Evolutionary conservation across 129 eudicot genomes (phyloP).

Genomic region (Tanacetum coccineum): DNA sequence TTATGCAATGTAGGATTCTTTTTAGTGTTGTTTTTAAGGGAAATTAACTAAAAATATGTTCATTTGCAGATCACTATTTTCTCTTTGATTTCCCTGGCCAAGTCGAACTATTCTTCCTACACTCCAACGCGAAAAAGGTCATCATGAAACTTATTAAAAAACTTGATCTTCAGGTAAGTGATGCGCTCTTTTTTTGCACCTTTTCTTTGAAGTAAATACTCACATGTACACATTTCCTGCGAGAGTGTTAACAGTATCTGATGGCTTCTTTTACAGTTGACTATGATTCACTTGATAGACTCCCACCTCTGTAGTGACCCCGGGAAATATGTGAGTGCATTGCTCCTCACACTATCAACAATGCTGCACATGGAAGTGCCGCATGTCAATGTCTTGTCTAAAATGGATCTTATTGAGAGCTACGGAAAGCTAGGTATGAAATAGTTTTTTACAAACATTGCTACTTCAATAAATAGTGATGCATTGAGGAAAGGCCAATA

Average conservation of each 20-base stretch:
- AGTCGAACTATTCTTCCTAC: slow-evolving; percentile 92
- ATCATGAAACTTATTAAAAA: slow-evolving; percentile 76
- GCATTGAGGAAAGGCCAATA: background rate
- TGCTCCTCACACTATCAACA: too few species aligned
- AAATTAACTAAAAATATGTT: background rate
- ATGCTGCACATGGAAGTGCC: background rate
- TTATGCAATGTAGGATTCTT: background rate
- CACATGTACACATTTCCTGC: background rate
- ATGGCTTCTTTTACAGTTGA: slow-evolving; percentile 51
- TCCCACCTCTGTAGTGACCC: too few species aligned
- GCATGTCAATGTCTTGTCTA: slow-evolving; percentile 33
- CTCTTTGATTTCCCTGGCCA: slow-evolving; percentile 97
- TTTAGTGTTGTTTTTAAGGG: background rate
- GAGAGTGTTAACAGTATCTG: background rate
- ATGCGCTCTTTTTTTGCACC: background rate
- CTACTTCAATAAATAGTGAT: too few species aligned
- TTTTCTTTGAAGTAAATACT: background rate
- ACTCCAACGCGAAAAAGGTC: slow-evolving; percentile 70
- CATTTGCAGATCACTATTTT: slow-evolving; percentile 76
- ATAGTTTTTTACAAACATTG: too few species aligned
- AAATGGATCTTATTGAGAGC: too few species aligned
- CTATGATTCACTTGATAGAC: slow-evolving; percentile 26
- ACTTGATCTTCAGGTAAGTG: slow-evolving; percentile 67
- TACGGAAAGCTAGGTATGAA: too few species aligned
- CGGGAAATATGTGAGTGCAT: too few species aligned